These are phyloP conservation scores for Sporormia fimetaria DNA, from an alignment of 495 filamentous ascomycete genomes.

Conservation along the genomic window DNA sequence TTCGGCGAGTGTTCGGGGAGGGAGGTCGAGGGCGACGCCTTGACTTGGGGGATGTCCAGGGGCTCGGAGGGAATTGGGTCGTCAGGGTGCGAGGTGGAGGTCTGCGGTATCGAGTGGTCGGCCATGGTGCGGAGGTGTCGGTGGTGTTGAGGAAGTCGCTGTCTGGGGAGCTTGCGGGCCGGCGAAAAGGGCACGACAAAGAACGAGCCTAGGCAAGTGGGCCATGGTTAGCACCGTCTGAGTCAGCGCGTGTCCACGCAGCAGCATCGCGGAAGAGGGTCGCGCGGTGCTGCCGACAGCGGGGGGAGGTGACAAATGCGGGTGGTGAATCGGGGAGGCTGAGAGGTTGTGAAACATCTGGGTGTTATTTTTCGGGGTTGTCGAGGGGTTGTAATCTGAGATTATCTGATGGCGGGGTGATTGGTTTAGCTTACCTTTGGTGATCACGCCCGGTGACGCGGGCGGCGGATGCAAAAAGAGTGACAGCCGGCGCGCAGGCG, in stretches of 20 bases:
- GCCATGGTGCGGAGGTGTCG: conserved; percentile 3
- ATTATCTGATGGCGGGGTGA: too few species aligned
- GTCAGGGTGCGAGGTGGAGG: conserved; percentile 37
- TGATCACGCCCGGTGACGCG: neutral
- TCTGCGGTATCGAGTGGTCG: conserved; percentile 11
- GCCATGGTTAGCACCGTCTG: conserved; percentile 21
- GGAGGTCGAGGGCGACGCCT: conserved; percentile 1
- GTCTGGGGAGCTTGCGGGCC: conserved; percentile 4
- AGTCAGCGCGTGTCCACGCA: too few species aligned
- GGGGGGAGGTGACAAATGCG: neutral
- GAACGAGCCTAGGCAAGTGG: conserved; percentile 4
- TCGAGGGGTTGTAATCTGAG: too few species aligned
- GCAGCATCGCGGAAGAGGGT: neutral
- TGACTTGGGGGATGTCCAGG: conserved; percentile 31
- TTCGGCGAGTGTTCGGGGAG: conserved; percentile 28
- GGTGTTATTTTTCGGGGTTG: too few species aligned
- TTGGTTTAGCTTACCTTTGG: too few species aligned
- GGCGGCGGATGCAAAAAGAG: conserved; percentile 12
- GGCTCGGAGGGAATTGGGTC: conserved; percentile 49
- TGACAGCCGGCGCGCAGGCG: conserved; percentile 5
- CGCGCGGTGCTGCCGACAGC: neutral
- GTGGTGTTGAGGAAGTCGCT: conserved; percentile 1
- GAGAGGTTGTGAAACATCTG: too few species aligned
- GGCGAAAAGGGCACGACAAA: conserved; percentile 15
- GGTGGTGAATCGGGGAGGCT: too few species aligned